Evolutionary conservation across 192 early-diverging fungal species (phyloP).

Genomic region (Linnemannia elongata): DNA sequence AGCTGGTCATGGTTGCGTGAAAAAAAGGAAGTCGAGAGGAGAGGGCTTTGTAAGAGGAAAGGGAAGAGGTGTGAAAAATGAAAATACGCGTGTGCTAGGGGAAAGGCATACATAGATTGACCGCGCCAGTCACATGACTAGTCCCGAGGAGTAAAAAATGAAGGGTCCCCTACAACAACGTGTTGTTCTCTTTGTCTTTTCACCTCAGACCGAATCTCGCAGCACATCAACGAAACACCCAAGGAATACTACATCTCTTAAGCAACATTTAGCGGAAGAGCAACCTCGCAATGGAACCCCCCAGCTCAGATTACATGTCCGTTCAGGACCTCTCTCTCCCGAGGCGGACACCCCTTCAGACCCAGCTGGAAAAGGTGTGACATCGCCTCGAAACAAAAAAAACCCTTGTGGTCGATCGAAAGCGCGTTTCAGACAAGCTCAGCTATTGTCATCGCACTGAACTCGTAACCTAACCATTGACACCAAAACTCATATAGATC

Average conservation of each 20-base stretch:
- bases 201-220: not conserved
- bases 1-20: not conserved
- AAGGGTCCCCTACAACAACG: not conserved
- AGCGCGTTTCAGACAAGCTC: not conserved
- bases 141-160: not conserved
- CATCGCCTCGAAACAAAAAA: not conserved
- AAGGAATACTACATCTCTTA: not conserved
- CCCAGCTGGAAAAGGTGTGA: slow-evolving; percentile 34
- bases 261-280: not conserved
- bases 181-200: not conserved
- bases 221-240: not conserved
- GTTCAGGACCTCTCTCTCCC: slow-evolving; percentile 41
- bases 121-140: not conserved
- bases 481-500: slow-evolving; percentile 16
- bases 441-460: not conserved
- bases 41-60: too few species aligned
- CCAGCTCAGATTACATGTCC: slow-evolving; percentile 36
- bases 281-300: slow-evolving; percentile 18
- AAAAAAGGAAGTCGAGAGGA: not conserved
- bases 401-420: not conserved
- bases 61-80: not conserved
- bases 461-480: not conserved
- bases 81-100: not conserved
- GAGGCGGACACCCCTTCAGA: slow-evolving; percentile 23
- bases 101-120: not conserved